phyloP scores from a whole-genome alignment of 2,329 filamentous ascomycete species.

The Penicillium oxalicum region DNA sequence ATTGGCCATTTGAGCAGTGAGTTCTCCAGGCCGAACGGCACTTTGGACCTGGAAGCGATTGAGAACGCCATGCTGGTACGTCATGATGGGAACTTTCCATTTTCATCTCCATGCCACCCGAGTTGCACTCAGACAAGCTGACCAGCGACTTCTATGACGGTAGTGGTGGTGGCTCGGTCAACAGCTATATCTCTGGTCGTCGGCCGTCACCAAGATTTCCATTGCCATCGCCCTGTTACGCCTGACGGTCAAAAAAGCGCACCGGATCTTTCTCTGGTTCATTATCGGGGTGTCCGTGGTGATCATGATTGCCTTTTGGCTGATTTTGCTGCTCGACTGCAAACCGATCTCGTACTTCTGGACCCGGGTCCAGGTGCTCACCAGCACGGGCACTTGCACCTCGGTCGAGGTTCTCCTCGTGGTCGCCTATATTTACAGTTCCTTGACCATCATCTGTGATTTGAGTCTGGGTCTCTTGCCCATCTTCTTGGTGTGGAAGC shows the following conservation, averaged over 20 bases:
- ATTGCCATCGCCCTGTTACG: background rate
- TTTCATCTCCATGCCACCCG: no score
- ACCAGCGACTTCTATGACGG: background rate
- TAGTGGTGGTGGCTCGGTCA: slow-evolving; percentile 3
- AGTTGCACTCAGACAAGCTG: background rate
- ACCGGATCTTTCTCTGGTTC: slow-evolving; percentile 3
- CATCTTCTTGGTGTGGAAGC: slow-evolving; percentile 49
- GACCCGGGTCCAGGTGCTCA: background rate
- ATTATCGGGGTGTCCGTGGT: background rate
- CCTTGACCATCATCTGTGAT: slow-evolving; percentile 44
- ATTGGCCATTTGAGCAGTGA: no score
- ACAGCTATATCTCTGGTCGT: background rate
- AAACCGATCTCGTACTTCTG: background rate
- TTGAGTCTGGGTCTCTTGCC: slow-evolving; percentile 50
- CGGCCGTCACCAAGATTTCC: slow-evolving; percentile 1
- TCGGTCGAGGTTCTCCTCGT: background rate
- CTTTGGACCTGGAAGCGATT: no score
- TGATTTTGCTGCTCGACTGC: background rate
- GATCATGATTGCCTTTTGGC: background rate
- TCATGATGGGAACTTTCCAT: no score
- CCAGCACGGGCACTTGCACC: background rate
- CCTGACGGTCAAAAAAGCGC: slow-evolving; percentile 1
- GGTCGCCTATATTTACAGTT: slow-evolving; percentile 47
- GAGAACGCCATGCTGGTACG: no score
- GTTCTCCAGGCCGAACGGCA: no score